Base-by-base conservation (phyloP, 2,329 filamentous ascomycete species). In the Penicillium sp. region DNA sequence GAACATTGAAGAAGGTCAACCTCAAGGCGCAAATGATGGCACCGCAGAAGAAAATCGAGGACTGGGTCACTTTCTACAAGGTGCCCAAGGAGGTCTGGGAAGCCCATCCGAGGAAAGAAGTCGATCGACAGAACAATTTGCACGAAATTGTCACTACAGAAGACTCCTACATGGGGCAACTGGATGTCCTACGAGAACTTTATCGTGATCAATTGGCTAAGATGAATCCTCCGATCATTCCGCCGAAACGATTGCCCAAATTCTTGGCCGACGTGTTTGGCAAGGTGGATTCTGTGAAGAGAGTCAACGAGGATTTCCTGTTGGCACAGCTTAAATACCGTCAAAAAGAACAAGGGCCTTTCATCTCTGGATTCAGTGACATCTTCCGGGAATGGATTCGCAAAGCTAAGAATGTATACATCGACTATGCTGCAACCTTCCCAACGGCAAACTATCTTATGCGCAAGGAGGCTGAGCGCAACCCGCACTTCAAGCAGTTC, bases 341-440 rank as follows among this genome's bases (percentile, higher is more conserved):
- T 24, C 93, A 98, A 67, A 87, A 93, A 62, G 93, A 97, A 65
- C 91, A 98, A 71, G 93, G 93, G 0, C 93, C 93, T 0, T 98
- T 89, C 83, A 84, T 98, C 51, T 77, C 81, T 12, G 93, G 93
- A 3, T 96, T 96, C 70, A 96, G 90, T 65, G 93, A 97, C 63
- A 88, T 98, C 43, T 97, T 98, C 75, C 79, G 93, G 51, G 93
- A 98, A 71, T 98, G 93, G 93, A 95, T 97, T 54, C 82, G 93
- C 55, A 97, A 96, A 69, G 93, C 93, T 29, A 88, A 85, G 67
- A 75, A 79, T 2, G 85, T 88, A 10, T 98, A 97, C 65, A 83
- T 96, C 53, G 89, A 95, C 51, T 98, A 97, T 67, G 91, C 91
- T 34, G 84, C 85, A 1, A 83, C 83, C 0, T 97, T 93, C 59